Base-by-base conservation (phyloP, 2,329 filamentous ascomycete species). In the Exophiala phaeomuriformis region DNA sequence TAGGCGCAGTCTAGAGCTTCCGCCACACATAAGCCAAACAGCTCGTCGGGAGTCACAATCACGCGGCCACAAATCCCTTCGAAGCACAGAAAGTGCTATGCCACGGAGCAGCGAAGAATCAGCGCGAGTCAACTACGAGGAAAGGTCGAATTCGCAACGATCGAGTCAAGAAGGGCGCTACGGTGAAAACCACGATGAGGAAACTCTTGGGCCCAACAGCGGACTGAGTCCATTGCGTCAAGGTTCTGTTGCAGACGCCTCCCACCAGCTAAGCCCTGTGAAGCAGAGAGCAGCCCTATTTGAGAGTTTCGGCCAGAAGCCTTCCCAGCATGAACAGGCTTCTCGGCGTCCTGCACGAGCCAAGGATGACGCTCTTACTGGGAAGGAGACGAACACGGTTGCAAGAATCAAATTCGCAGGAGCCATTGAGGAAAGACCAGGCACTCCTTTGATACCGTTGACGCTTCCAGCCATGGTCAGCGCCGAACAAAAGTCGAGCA, bases 201-300 rank as follows among this genome's bases (percentile, higher is more conserved):
- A 48, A 5, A 7, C 12, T 7, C 6, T 27, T n/a, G 10, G 12
- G 27, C 6, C 9, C 4, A 7, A 32, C 28, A 40, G 5, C 6
- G 19, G 12, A 6, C n/a, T 32, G 3, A 12, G 33, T 5, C 9
- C 10, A 29, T 48, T 27, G 8, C 12, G 6, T 7, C 33, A 48
- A 9, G 5, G 27, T n/a, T 30, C 41, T 33, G 29, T 29, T 5
- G 27, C 27, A 5, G 30, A 30, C 3, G 49, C 44, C 10, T n/a
- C 6, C n/a, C 35, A 41, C 7, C 39, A 55, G 47, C 36, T 57
- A 6, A 61, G 59, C 39, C 59, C 59, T 5, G 56, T 61, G 29
- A 57, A 53, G 50, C 52, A 53, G 47, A 51, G 49, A 51, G 55
- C 59, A 33, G 59, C 59, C 47, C 52, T 61, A 33, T 59, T 59